Base-by-base conservation (phyloP, 805 yeast species). In the Monosporozyma siamensis region DNA sequence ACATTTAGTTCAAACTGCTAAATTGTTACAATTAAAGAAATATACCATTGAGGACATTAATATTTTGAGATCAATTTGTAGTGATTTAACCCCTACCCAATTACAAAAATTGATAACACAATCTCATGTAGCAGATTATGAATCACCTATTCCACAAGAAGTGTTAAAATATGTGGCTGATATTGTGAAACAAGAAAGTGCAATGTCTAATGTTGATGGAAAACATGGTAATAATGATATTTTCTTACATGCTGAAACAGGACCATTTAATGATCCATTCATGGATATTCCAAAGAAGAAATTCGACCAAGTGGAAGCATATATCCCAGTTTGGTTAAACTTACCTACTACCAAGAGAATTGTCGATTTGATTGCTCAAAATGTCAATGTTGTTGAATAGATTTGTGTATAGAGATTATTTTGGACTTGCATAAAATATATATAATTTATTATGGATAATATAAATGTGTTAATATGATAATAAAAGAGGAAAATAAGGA, bases 261-360 rank as follows among this genome's bases (percentile, higher is more conserved):
- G 86, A 3, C 82, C 82, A 55, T 82, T 83, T 55, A 81, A 81
- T 46, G 95, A 84, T 67, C 94, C 95, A 50, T 84, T 83, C 63
- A 78, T 87, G 66, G 71, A 71, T 45, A 80, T 82, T 42, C 79
- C 74, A 40, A 74, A 82, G 37, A 72, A 92, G 59, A 88, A 88
- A 43, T 84, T 84, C 73, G 71, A 83, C 57, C 69, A 84, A 58
- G 80, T 82, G 53, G 87, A 85, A 67, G 88, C 95, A 14, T 92
- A 89, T 58, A 90, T 92, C 48, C 98, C 98, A 31, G 89, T 95
- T 1, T 85, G 94, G 85, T 70, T 92, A 65, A 84, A 82, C 52
- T 77, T 89, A 50, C 97, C 97, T 35, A 80, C 77, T 32, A 80
- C 94, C 29, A 82, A 94, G 68, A 74, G 92, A 64, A 78, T 92